Evolutionary conservation across 2,329 filamentous ascomycete genomes (phyloP), one percentile per base, ranked within the genome.

Genomic region (Neopestalotiopsis sp.): DNA sequence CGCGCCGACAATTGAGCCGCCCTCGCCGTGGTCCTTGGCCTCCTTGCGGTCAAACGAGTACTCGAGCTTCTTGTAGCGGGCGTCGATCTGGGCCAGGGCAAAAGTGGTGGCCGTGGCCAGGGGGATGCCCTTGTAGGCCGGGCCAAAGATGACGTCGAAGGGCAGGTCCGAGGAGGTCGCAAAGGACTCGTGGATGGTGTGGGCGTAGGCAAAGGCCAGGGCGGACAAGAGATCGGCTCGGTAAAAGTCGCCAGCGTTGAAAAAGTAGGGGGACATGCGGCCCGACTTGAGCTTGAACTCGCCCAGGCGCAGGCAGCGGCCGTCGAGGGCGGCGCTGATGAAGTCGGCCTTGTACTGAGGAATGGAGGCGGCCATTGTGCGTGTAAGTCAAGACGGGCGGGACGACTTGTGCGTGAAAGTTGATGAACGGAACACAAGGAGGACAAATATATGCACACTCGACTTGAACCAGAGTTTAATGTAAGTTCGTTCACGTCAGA

Each of bases 31-130:
- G 77, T 94, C 93, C 85, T 98, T 98, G 76, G 91, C 93, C 83
- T 98, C 96, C 84, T 98, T 98, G 77, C 96, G 90, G 83, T 98
- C 97, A 83, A 97, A 98, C 42, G 91, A 91, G 84, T 97, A 98
- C 77, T 91, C 93, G 68, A 93, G 86, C 58, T 86, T 82, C 68
- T 89, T 89, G 81, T 92, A 96, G 71, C 86, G 88, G 20, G 88
- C 84, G 71, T 94, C 90, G 12, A 94, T 82, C 75, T 91, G 88
- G 66, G 89, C 89, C 13, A 98, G 88, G 80, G 94, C 92, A 78
- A 93, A 89, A 49, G 91, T 87, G 17, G 94, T 91, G 2, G 93
- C 88, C 17, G 92, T 91, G 59, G 93, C 92, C n/a, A 98, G 89
- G 1, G 95, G 94, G 72, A 98, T 97, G 59, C 96, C 96, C 84